Base-by-base conservation (phyloP, 1,284 basidiomycete species). In the Pseudozyma pruni region DNA sequence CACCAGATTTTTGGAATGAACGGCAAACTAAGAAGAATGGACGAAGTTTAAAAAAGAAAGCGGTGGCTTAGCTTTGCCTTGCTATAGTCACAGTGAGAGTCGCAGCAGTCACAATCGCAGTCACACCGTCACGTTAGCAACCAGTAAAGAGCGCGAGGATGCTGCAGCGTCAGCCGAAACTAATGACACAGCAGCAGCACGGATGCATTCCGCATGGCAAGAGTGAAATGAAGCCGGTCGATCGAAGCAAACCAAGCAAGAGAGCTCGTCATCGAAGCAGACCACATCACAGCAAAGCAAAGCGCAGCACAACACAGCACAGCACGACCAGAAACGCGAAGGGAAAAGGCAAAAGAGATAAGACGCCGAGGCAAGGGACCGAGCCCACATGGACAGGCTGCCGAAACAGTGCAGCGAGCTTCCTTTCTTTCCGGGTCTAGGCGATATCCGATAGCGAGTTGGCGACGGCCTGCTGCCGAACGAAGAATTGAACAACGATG, bases 71-170 rank as follows among this genome's bases (percentile, higher is more conserved):
- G 32, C 19, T 19, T 39, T 39, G 29, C 46, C 27, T 32, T 31
- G 46, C 46, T 49, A 29, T 35, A 19, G 17, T 31, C 20, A 35
- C 44, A 46, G 9, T 38, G 33, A 46, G 14, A 19, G 35, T 37
- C 35, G 10, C 27, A 8, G 32, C 35, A 25, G 22, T 35, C 32
- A 13, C 34, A 47, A 47, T 31, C 46, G 20, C 44, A 46, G 2
- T 42, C n/a, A n/a, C n/a, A n/a, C n/a, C n/a, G n/a, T n/a, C n/a
- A n/a, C n/a, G n/a, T n/a, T n/a, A n/a, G n/a, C n/a, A n/a, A n/a
- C n/a, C n/a, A n/a, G n/a, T n/a, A n/a, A n/a, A n/a, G n/a, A n/a
- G n/a, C n/a, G n/a, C n/a, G n/a, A n/a, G n/a, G n/a, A n/a, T n/a
- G n/a, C n/a, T 22, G 23, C 23, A 27, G 39, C 39, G 39, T 39